These are phyloP conservation scores for Euphorbia lathyris DNA, from an alignment of 345 rosid species.

Conservation along the genomic window DNA sequence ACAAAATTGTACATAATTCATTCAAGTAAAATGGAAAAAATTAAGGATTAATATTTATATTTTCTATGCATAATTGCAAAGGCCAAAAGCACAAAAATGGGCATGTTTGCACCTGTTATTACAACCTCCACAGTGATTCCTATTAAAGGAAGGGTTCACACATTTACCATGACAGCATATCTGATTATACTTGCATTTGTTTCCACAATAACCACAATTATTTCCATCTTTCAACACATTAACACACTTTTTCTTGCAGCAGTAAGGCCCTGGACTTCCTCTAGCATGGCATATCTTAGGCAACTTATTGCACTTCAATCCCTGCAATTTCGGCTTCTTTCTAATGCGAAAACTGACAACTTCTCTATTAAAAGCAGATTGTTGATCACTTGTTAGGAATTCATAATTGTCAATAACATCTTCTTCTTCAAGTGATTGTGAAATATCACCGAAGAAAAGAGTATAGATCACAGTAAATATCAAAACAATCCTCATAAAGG, in stretches of 20 bases:
- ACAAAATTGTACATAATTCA: too few species aligned
- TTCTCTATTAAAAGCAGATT: not conserved
- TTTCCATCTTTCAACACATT: conserved; percentile 17
- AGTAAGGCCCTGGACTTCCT: conserved; percentile 38
- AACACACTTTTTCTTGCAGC: conserved; percentile 40
- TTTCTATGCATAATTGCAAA: conserved; percentile 35
- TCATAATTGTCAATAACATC: not conserved
- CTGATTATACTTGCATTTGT: conserved; percentile 40
- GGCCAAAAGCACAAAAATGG: conserved; percentile 31
- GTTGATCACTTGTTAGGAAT: not conserved
- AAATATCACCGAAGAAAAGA: not conserved
- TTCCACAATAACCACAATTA: conserved; percentile 42
- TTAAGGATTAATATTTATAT: too few species aligned
- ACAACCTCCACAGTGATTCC: conserved; percentile 36
- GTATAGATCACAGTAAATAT: not conserved
- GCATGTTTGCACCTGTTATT: conserved; percentile 28
- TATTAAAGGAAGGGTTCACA: conserved; percentile 30
- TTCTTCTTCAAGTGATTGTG: not conserved
- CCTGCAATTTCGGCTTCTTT: not conserved
- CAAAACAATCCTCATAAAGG: not conserved
- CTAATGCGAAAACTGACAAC: not conserved
- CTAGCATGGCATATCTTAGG: conserved; percentile 19
- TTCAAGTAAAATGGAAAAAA: too few species aligned
- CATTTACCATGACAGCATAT: conserved; percentile 44
- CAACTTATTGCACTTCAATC: conserved; percentile 19